Conservation (phyloP, 2,329 filamentous ascomycete genomes). For the Neopestalotiopsis clavispora region DNA sequence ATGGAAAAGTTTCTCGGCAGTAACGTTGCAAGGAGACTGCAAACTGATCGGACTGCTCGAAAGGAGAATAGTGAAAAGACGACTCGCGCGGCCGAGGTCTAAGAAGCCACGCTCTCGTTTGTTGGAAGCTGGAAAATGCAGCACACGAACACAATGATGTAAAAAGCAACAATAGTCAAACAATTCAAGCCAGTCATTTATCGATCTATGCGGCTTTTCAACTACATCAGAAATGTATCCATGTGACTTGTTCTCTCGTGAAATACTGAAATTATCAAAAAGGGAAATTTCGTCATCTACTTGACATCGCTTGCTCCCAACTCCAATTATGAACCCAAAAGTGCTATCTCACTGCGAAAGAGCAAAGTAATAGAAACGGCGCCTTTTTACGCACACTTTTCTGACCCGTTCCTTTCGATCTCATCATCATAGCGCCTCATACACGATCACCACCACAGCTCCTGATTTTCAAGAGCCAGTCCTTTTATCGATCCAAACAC, state of each 20-base stretch:
- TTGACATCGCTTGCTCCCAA: background rate
- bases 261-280: background rate
- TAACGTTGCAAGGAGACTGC: slow-evolving; percentile 49
- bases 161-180: too few relatives aligned
- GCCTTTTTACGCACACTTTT: background rate
- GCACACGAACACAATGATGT: background rate
- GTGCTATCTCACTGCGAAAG: background rate
- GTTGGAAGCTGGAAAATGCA: background rate
- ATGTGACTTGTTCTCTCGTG: background rate
- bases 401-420: background rate
- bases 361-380: background rate
- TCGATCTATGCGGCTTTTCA: background rate
- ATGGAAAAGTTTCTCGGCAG: slow-evolving; percentile 47
- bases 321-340: background rate
- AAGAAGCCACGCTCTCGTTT: background rate
- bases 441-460: background rate
- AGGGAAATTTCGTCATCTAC: background rate
- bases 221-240: background rate
- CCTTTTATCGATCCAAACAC: too few relatives aligned
- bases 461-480: too few relatives aligned
- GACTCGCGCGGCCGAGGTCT: background rate
- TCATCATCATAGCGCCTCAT: background rate
- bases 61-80: background rate
- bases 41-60: slow-evolving; percentile 27
- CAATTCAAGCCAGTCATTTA: background rate